These are phyloP conservation scores for Ajuga reptans DNA, from an alignment of 305 asterid species.

Conservation along the genomic window DNA sequence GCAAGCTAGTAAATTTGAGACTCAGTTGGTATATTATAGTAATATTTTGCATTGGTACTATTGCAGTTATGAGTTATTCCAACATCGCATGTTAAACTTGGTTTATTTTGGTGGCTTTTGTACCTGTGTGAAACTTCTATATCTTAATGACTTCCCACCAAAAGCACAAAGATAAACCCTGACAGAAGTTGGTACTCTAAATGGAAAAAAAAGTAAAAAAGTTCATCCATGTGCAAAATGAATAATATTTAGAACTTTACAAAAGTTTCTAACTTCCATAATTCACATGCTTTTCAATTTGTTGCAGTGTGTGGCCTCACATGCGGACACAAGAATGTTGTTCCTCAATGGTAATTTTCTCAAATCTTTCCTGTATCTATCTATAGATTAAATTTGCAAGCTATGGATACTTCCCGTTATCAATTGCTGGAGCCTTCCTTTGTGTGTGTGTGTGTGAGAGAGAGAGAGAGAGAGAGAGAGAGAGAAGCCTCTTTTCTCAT, in stretches of 20 bases:
- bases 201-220: not conserved
- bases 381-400: not conserved
- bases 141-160: not conserved
- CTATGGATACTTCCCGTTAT: not conserved
- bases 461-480: too few relatives aligned
- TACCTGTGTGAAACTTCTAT: not conserved
- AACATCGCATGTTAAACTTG: not conserved
- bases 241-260: not conserved
- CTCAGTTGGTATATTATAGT: not conserved
- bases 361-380: constrained; percentile 1
- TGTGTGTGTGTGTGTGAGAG: too few relatives aligned
- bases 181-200: not conserved
- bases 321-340: constrained; percentile 64
- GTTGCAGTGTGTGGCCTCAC: constrained; percentile 74
- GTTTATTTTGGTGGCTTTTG: not conserved
- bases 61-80: not conserved
- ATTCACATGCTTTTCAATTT: constrained; percentile 22
- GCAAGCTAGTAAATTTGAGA: not conserved
- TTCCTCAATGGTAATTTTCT: constrained; percentile 62
- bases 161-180: not conserved
- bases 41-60: not conserved
- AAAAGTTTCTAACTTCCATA: not conserved
- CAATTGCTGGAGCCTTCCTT: too few relatives aligned
- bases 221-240: not conserved
- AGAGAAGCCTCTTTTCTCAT: not conserved